Evolutionary conservation across 2,329 filamentous ascomycete species (phyloP).

Genomic region (Myrmaecium sp.): DNA sequence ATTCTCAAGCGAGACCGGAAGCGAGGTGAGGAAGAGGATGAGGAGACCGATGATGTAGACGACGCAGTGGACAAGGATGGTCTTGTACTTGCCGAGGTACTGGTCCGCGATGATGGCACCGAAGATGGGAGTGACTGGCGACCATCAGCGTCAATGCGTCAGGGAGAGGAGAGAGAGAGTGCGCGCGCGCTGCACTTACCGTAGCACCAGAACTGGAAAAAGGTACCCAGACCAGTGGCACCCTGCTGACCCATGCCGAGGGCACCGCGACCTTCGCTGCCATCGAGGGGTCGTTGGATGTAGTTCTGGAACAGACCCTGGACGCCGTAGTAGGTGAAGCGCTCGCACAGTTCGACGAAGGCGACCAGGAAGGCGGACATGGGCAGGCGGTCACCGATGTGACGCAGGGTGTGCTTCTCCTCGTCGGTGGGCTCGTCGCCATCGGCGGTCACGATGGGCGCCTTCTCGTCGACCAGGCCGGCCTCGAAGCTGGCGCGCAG

Average conservation of each 20-base stretch:
- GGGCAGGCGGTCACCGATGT: conserved; percentile 19
- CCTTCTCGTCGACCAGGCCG: conserved; percentile 3
- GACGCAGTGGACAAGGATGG: conserved; percentile 42
- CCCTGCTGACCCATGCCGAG: conserved; percentile 14
- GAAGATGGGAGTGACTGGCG: conserved; percentile 14
- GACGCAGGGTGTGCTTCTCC: conserved; percentile 15
- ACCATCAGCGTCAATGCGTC: not conserved
- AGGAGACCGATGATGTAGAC: conserved; percentile 45
- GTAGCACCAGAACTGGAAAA: conserved; percentile 22
- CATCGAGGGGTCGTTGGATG: conserved; percentile 10
- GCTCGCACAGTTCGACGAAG: conserved; percentile 20
- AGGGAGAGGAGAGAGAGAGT: conserved; percentile 22
- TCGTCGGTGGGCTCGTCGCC: conserved; percentile 17
- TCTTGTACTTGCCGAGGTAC: conserved; percentile 46
- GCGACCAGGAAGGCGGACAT: conserved; percentile 19
- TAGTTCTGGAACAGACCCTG: conserved; percentile 21
- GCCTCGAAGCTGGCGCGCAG: conserved; percentile 3
- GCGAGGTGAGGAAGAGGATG: conserved; percentile 42
- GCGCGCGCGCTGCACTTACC: conserved; percentile 1
- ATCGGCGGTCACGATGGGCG: conserved; percentile 2
- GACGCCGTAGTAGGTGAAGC: conserved; percentile 15
- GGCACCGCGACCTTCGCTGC: conserved; percentile 7
- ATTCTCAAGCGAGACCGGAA: conserved; percentile 41
- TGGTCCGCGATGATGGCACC: conserved; percentile 38
- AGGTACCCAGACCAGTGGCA: conserved; percentile 16